These are phyloP conservation scores for Wickerhamomyces sydowiorum DNA, from an alignment of 805 yeast species.

Conservation along the genomic window DNA sequence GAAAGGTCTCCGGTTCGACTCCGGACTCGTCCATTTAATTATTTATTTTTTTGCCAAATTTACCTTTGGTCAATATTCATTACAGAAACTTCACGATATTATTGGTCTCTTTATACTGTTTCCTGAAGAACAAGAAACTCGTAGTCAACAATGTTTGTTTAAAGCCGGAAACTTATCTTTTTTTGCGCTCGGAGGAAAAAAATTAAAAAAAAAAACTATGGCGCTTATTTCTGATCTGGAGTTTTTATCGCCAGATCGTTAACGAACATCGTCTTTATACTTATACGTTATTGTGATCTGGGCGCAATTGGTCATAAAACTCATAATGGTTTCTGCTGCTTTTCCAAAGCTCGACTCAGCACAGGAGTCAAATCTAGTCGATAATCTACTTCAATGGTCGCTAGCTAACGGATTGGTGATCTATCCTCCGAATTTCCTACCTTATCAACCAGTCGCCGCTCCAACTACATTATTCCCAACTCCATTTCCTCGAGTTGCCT, in stretches of 20 bases:
- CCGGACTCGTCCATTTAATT: constrained; percentile 62
- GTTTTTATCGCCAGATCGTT: no score
- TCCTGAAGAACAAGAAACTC: no score
- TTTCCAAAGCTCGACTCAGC: constrained; percentile 25
- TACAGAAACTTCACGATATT: no score
- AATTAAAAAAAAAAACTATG: neutral
- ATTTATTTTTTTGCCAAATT: neutral
- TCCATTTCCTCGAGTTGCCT: constrained; percentile 69
- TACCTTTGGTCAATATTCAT: neutral
- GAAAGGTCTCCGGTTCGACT: constrained; percentile 76
- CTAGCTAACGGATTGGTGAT: constrained; percentile 77
- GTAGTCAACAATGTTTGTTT: no score
- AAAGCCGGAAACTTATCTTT: no score
- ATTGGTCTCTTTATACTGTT: no score
- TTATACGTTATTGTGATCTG: no score
- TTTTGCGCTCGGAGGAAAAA: no score
- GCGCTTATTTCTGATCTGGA: neutral
- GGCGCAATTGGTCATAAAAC: neutral
- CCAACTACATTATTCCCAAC: constrained; percentile 92
- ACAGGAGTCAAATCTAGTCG: constrained; percentile 28
- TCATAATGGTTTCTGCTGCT: neutral
- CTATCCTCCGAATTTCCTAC: constrained; percentile 56
- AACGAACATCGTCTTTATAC: no score
- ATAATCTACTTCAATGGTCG: constrained; percentile 65
- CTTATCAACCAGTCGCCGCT: constrained; percentile 49